A percentile compares a stretch with the other conserved stretches of the same genome.
Conservation (phyloP, 768 basidiomycete genomes). For the Suillus alpinus region DNA sequence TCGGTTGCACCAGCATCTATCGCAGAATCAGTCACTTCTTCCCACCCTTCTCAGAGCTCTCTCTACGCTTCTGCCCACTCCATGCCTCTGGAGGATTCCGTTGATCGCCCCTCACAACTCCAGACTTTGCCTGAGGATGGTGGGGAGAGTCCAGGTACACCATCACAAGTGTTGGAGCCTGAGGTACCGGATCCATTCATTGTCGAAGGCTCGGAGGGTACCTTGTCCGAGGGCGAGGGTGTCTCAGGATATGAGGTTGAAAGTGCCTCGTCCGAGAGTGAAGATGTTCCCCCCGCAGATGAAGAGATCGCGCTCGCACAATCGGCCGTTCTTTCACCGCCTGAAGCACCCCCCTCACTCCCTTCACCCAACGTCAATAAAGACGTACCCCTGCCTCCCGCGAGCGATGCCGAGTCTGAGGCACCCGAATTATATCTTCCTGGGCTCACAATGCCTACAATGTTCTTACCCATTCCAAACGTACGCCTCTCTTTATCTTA, state of each 20-base stretch:
- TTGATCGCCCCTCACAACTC: slow-evolving; percentile 1
- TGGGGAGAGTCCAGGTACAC: slow-evolving; percentile 2
- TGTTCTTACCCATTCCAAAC: slow-evolving; percentile 89
- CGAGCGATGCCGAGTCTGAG: slow-evolving; percentile 45
- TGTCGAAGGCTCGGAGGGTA: slow-evolving; percentile 51
- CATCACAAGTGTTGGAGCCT: slow-evolving; percentile 37
- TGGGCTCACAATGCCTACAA: slow-evolving; percentile 65
- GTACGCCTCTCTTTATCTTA: slow-evolving; percentile 57
- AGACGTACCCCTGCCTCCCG: slow-evolving; percentile 46
- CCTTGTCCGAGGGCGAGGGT: slow-evolving; percentile 32
- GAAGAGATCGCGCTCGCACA: slow-evolving; percentile 45
- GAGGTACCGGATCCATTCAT: slow-evolving; percentile 62
- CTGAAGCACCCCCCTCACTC: slow-evolving; percentile 14
- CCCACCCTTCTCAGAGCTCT: not conserved
- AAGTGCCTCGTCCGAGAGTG: slow-evolving; percentile 18
- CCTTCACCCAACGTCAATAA: slow-evolving; percentile 47
- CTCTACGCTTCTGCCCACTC: slow-evolving; percentile 2
- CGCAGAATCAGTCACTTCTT: slow-evolving; percentile 3
- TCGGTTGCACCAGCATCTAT: slow-evolving; percentile 4
- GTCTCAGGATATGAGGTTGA: slow-evolving; percentile 18
- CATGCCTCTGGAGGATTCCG: not conserved
- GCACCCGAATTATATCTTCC: slow-evolving; percentile 63
- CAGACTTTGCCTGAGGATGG: slow-evolving; percentile 10
- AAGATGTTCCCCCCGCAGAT: slow-evolving; percentile 13
- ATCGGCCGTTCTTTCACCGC: slow-evolving; percentile 18